A percentile compares a stretch with the other conserved stretches of the same genome.
Evolutionary conservation across 2,329 filamentous ascomycete species (phyloP).

Genomic region (Graphilbum ipis-grandicollis): DNA sequence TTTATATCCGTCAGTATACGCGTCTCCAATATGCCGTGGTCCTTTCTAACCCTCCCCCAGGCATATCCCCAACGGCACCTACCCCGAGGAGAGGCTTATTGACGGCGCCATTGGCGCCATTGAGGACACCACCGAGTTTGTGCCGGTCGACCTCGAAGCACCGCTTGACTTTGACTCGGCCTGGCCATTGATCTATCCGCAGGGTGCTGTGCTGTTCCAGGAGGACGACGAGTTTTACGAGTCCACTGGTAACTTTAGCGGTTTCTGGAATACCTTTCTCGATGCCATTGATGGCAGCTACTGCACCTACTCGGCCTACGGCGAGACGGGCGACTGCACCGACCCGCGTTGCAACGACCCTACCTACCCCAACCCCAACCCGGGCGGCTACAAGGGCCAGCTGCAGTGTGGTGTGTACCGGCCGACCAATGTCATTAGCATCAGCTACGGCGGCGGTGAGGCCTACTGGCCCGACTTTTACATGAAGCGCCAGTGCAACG

Average conservation of each 20-base stretch:
- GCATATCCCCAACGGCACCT: constrained; percentile 15
- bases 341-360: constrained; percentile 22
- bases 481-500: constrained; percentile 29
- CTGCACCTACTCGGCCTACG: constrained; percentile 27
- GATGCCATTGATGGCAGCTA: constrained; percentile 31
- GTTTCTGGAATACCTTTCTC: constrained; percentile 17
- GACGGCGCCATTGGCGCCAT: constrained; percentile 14
- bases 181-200: constrained; percentile 22
- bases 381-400: constrained; percentile 28
- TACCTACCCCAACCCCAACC: constrained; percentile 25
- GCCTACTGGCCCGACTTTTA: constrained; percentile 31
- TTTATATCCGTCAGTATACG: constrained; percentile 7
- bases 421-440: constrained; percentile 35
- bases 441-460: constrained; percentile 37
- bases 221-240: constrained; percentile 25
- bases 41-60: background rate
- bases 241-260: constrained; percentile 1
- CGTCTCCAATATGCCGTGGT: too few relatives aligned
- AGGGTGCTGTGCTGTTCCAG: constrained; percentile 20
- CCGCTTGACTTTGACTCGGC: constrained; percentile 20
- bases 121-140: constrained; percentile 5
- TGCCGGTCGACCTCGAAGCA: constrained; percentile 15
- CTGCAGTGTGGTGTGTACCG: constrained; percentile 18
- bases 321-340: constrained; percentile 23
- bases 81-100: constrained; percentile 15